Conservation (phyloP, 345 rosid species). For the Kernera saxatilis region DNA sequence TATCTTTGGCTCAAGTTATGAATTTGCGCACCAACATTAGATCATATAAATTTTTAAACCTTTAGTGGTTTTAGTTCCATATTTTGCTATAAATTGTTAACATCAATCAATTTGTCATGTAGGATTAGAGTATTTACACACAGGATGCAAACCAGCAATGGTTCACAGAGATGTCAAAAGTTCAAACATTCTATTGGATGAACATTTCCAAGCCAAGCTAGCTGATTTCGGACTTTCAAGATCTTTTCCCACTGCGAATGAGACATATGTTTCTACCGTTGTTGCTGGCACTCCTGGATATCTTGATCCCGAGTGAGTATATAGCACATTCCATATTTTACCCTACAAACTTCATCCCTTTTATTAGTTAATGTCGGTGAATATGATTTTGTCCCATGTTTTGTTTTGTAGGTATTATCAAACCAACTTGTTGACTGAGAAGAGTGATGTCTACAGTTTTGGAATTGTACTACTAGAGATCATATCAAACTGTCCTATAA, state of each 20-base stretch:
- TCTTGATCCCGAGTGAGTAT: constrained; percentile 38
- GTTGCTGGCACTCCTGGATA: constrained; percentile 26
- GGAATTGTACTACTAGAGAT: constrained; percentile 34
- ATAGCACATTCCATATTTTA: not conserved
- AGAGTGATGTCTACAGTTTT: constrained; percentile 41
- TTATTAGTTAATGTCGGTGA: not conserved
- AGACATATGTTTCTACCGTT: constrained; percentile 1
- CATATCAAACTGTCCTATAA: constrained; percentile 24
- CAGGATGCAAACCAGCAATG: constrained; percentile 37
- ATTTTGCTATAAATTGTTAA: not conserved
- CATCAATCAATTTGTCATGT: not conserved
- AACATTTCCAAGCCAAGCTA: constrained; percentile 32
- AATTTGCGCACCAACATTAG: not conserved
- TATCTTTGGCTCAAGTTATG: not conserved
- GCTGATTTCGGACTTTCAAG: constrained; percentile 40
- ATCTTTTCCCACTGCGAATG: constrained; percentile 14
- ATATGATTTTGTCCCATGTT: not conserved
- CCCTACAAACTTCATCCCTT: not conserved
- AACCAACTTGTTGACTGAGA: constrained; percentile 21
- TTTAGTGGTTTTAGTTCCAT: not conserved
- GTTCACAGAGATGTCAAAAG: constrained; percentile 38
- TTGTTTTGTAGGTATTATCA: constrained; percentile 22
- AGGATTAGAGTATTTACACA: constrained; percentile 39
- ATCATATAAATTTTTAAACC: not conserved
- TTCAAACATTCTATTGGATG: constrained; percentile 33